Evolutionary conservation across 805 yeast species (phyloP).

Genomic region (Sugiyamaella chiloensis): DNA sequence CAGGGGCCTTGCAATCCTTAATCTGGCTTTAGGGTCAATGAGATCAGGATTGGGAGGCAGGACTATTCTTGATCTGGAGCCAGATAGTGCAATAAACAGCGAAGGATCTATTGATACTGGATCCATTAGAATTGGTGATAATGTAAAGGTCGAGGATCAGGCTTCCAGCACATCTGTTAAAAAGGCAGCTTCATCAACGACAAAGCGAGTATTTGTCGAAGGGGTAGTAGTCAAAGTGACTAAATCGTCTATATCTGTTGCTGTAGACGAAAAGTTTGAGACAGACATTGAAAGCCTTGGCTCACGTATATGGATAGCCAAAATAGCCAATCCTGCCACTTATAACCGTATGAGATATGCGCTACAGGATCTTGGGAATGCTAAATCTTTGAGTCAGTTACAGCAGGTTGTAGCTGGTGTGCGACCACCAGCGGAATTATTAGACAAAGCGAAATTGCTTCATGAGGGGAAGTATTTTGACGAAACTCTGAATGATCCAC

Average conservation of each 20-base stretch:
- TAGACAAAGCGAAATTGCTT: neutral
- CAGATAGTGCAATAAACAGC: constrained; percentile 44
- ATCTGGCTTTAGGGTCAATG: constrained; percentile 57
- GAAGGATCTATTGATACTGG: constrained; percentile 38
- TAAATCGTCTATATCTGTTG: constrained; percentile 48
- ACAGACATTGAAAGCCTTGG: constrained; percentile 47
- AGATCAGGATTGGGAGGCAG: constrained; percentile 81
- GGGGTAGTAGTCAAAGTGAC: constrained; percentile 65
- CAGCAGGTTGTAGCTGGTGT: constrained; percentile 49
- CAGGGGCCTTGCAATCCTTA: constrained; percentile 72
- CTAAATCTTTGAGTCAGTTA: constrained; percentile 40
- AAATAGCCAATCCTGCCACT: constrained; percentile 44
- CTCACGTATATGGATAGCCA: constrained; percentile 60
- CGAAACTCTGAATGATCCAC: constrained; percentile 59
- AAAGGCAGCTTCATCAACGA: constrained; percentile 22
- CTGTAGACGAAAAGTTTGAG: constrained; percentile 58
- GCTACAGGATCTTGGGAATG: constrained; percentile 59
- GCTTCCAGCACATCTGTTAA: constrained; percentile 8
- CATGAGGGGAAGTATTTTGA: constrained; percentile 38
- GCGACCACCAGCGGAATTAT: constrained; percentile 31
- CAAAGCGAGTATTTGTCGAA: constrained; percentile 40
- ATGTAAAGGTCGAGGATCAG: constrained; percentile 53
- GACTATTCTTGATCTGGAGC: constrained; percentile 56
- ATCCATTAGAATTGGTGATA: constrained; percentile 69
- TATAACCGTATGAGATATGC: constrained; percentile 67